Evolutionary conservation across 2,329 filamentous ascomycete species (phyloP).

Genomic region (Plenodomus lindquistii): DNA sequence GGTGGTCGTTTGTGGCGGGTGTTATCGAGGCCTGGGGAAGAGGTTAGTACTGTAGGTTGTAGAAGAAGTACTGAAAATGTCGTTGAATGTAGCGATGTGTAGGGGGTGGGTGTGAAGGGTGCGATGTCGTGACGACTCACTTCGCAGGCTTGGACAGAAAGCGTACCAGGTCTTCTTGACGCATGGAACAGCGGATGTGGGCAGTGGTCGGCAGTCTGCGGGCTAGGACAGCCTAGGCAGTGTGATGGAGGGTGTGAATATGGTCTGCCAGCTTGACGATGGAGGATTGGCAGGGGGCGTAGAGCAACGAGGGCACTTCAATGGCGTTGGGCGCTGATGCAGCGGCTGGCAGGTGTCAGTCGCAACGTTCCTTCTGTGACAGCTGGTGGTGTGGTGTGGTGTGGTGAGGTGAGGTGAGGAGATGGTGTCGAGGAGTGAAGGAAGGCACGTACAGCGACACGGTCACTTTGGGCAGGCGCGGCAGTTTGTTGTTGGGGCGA

Average conservation of each 20-base stretch:
- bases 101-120: neutral
- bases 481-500: neutral
- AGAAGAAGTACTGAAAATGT: neutral
- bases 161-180: slow-evolving; percentile 84
- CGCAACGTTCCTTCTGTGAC: neutral
- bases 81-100: neutral
- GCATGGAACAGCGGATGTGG: slow-evolving; percentile 68
- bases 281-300: slow-evolving; percentile 7
- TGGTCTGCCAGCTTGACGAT: slow-evolving; percentile 42
- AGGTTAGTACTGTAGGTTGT: slow-evolving; percentile 14
- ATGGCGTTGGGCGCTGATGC: slow-evolving; percentile 26
- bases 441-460: slow-evolving; percentile 8
- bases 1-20: slow-evolving; percentile 52
- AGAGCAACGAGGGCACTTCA: slow-evolving; percentile 10
- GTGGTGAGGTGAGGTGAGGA: neutral
- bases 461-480: neutral
- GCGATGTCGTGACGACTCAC: slow-evolving; percentile 57
- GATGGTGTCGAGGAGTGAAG: neutral
- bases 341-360: slow-evolving; percentile 1
- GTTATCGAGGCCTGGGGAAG: slow-evolving; percentile 66
- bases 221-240: slow-evolving; percentile 45
- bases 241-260: slow-evolving; percentile 13
- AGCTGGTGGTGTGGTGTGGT: neutral
- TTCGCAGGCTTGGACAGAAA: slow-evolving; percentile 95
- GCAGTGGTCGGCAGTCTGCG: slow-evolving; percentile 33